Base-by-base conservation (phyloP, 495 filamentous ascomycete genomes). In the Xylaria palmicola region DNA sequence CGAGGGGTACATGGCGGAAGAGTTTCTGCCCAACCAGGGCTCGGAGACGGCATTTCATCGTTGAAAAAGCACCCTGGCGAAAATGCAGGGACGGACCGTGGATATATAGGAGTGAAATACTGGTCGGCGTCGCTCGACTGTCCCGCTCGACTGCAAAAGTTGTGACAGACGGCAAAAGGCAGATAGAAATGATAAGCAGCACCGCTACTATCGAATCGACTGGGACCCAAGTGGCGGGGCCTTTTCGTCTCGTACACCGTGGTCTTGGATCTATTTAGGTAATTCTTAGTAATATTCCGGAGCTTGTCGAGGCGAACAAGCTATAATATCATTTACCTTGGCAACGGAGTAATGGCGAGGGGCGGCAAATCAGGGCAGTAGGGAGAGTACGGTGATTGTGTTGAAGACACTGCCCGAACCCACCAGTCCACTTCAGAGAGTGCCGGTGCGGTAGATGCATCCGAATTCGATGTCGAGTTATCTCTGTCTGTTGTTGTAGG, bases 321-420 rank as follows among this genome's bases (percentile, higher is more conserved):
- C 6, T 22, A 36, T n/a, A 8, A 27, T 3, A 6, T 32, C n/a
- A 15, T 45, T 51, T 22, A 66, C 59, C 43, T 62, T 59, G 12
- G 65, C 15, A 37, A 61, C 56, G 12, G 64, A 59, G 10, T 65
- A 59, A 17, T 62, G 51, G 41, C 59, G 64, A 56, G 63, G 65
- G 20, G 66, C 64, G 56, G 68, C 56, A 53, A 65, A 57, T 2
- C 43, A 58, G 24, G 6, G 29, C 30, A 20, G 22, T 36, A 36
- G 13, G 30, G 30, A 47, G 29, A 26, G n/a, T 29, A 26, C 13
- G 48, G 34, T 19, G 39, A 6, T 10, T 54, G 40, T 27, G 39
- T 53, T 12, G 39, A 52, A 37, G 49, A 27, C 40, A 61, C 13
- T 22, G 59, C 59, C 30, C 13, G 49, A 13, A 61, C 41, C 59